Base-by-base conservation (phyloP, 768 basidiomycete genomes). In the Gymnopilus dilepis region DNA sequence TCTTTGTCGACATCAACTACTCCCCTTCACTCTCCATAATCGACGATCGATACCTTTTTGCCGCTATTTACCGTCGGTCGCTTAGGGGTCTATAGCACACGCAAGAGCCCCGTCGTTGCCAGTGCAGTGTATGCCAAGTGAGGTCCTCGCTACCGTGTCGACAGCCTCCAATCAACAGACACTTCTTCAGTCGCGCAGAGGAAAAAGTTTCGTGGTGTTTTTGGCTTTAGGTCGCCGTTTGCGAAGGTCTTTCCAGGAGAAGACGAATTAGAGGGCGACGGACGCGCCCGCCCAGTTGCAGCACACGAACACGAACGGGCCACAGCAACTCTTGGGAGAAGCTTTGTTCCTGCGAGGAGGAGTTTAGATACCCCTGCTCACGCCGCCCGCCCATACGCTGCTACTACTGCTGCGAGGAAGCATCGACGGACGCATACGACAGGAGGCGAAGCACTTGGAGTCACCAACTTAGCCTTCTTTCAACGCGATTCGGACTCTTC, bases 121-220 rank as follows among this genome's bases (percentile, higher is more conserved):
- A 33, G 19, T 19, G 37, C 63, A 56, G 54, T 59, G 62, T 42
- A 65, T 65, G 65, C 56, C 65, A 60, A 63, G 61, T 58, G 41
- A 52, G 33, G 65, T 66, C 34, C 63, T 37, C 55, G 24, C 65
- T 21, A 45, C 47, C 58, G 37, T 54, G 13, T 40, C 52, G 37
- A 62, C 68, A n/a, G 58, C 65, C 41, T 59, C 48, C 30, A 41
- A 53, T 28, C 59, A 52, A 48, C n/a, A 60, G 21, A 38, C 52
- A 26, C 5, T 30, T 38, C 33, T 71, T 76, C 57, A 38, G 57
- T 41, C 57, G 52, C 31, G 52, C 52, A 54, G 56, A 81, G 77
- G 77, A 79, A 78, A 74, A 80, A 77, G 69, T 77, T 85, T 71
- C 79, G 78, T 69, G 72, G 80, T 28, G 82, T 82, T 43, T 76